These are phyloP conservation scores for Mortierella sp. DNA, from an alignment of 371 early-diverging fungal species.

Conservation along the genomic window DNA sequence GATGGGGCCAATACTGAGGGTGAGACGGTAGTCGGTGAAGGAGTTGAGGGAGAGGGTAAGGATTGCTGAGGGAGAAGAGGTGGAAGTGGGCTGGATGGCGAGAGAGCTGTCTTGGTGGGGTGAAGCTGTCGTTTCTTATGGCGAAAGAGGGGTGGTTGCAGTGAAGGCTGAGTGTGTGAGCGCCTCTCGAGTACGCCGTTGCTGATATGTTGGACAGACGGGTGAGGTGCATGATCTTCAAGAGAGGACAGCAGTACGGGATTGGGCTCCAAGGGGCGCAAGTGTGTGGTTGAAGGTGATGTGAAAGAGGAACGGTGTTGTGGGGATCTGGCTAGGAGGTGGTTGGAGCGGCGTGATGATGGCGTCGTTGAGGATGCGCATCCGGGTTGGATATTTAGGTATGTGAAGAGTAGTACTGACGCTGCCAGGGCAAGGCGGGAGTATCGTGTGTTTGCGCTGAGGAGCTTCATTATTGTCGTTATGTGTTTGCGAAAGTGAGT, in stretches of 20 bases:
- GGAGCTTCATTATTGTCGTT: background rate
- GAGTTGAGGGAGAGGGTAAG: background rate
- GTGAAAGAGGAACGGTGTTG: background rate
- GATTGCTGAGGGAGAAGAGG: background rate
- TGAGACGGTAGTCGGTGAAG: background rate
- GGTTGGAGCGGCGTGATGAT: background rate
- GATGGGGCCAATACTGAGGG: background rate
- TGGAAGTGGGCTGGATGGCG: constrained; percentile 2
- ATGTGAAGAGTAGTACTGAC: constrained; percentile 1
- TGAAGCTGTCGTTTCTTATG: background rate
- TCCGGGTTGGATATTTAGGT: constrained; percentile 4
- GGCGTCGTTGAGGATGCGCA: background rate
- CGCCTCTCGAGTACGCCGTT: background rate
- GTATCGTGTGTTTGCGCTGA: background rate
- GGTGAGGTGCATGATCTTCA: background rate
- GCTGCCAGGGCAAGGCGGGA: background rate
- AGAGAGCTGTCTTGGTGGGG: background rate
- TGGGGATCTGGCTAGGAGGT: background rate
- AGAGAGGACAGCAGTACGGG: background rate
- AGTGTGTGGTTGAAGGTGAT: background rate
- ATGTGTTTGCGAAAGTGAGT: background rate
- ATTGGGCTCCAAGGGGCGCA: background rate
- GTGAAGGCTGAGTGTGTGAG: background rate
- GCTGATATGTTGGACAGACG: background rate
- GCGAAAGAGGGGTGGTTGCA: background rate